These are phyloP conservation scores for Suillus cothurnatus DNA, from an alignment of 768 basidiomycete species.

Conservation along the genomic window DNA sequence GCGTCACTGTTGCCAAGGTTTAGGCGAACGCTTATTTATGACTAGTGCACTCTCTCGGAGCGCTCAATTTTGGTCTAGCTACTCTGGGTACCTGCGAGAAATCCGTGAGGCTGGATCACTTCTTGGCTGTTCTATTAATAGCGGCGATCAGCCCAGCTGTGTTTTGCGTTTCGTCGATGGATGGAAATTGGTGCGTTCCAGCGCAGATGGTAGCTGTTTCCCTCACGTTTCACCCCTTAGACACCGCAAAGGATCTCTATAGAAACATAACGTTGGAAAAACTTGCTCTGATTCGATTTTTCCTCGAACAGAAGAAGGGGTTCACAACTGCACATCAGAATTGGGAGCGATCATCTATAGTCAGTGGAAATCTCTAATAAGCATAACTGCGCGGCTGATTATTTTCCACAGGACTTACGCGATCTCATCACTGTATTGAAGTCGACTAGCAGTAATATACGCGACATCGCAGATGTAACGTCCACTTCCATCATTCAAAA, in stretches of 20 bases:
- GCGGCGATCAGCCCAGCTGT: slow-evolving; percentile 62
- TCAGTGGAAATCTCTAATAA: neutral
- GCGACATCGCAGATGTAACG: slow-evolving; percentile 24
- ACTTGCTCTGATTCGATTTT: slow-evolving; percentile 46
- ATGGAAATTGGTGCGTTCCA: slow-evolving; percentile 64
- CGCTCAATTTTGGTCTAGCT: slow-evolving; percentile 84
- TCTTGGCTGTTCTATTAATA: slow-evolving; percentile 21
- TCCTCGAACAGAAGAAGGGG: slow-evolving; percentile 47
- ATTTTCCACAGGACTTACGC: slow-evolving; percentile 31
- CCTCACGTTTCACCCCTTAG: slow-evolving; percentile 33
- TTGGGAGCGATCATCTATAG: slow-evolving; percentile 28
- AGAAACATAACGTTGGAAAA: slow-evolving; percentile 65
- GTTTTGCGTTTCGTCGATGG: slow-evolving; percentile 73
- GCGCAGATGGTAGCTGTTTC: slow-evolving; percentile 4
- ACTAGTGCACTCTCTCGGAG: slow-evolving; percentile 72
- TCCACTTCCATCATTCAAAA: slow-evolving; percentile 14
- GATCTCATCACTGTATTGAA: slow-evolving; percentile 22
- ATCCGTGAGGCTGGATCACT: slow-evolving; percentile 53
- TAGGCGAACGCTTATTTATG: slow-evolving; percentile 7
- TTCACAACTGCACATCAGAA: slow-evolving; percentile 28
- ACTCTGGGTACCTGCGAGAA: slow-evolving; percentile 82
- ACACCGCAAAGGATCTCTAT: slow-evolving; percentile 67
- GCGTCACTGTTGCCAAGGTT: slow-evolving; percentile 16
- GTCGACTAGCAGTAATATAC: slow-evolving; percentile 21
- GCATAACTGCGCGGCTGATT: neutral